Base-by-base conservation (phyloP, 164 flowering plant species). In the Kingdonia uniflora region DNA sequence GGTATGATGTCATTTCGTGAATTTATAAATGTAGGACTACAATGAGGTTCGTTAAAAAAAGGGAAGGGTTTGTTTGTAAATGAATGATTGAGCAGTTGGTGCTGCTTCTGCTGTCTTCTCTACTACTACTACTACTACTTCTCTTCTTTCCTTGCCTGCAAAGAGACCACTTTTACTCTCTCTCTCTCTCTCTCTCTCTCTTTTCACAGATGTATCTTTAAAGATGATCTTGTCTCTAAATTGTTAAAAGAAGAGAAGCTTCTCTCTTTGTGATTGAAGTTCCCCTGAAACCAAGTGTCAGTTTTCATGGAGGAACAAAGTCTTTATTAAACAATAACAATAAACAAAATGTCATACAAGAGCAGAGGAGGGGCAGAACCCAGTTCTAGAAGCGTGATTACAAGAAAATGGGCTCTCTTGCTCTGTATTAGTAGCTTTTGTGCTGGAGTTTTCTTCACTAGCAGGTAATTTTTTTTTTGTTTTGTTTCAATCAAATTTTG, bases 361-460 rank as follows among this genome's bases (percentile, higher is more conserved):
- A 72, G 62, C 57, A 81, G 75, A 72, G 74, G 59, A 60, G 58
- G 48, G n/a, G 48, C 42, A 35, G 83, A 76, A 43, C 20, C 38
- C 1, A 20, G 57, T 60, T 57, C 70, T 4, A 81, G 65, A 42
- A 72, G 52, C 54, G 57, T 66, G 19, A 45, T 76, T 5, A 56
- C 92, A 1, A 62, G 75, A 35, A 81, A 72, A 22, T 73, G 70
- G 78, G 67, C 67, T 20, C 52, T 80, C 52, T 65, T 80, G 49
- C 74, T 85, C 23, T 82, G 95, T 58, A 19, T 82, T 11, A 67
- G 76, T 25, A 75, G 95, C 65, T 85, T 85, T 69, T 80, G 81
- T 57, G 78, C 69, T 52, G 95, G 95, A 35, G 69, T 78, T 71
- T 67, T 80, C 68, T 80, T 85, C 80, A 77, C 89, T 45, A 74